Percentiles rank a stretch among this genome's conserved stretches.
Conservation (phyloP, 2,329 filamentous ascomycete genomes). For the Clarireedia monteithiana region DNA sequence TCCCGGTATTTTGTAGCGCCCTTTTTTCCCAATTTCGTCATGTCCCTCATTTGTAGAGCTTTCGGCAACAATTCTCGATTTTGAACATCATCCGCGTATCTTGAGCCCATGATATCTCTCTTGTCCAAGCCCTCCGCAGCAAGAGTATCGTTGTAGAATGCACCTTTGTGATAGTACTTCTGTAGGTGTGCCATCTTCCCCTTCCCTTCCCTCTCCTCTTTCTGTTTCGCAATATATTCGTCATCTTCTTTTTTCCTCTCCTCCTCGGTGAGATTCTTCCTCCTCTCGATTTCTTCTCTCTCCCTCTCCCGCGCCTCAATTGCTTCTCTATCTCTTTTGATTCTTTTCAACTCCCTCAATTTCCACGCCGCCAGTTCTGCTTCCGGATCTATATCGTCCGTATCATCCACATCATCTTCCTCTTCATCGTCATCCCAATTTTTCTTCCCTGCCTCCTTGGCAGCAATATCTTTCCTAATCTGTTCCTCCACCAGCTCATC, state of each 20-base stretch:
- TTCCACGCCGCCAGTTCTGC: conserved; percentile 92
- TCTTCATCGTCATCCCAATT: conserved; percentile 75
- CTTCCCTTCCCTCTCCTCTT: conserved; percentile 44
- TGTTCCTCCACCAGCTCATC: conserved; percentile 84
- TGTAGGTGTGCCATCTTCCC: conserved; percentile 89
- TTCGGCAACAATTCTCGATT: conserved; percentile 80
- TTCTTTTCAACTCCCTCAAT: conserved; percentile 78
- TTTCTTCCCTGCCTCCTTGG: conserved; percentile 67
- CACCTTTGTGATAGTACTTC: conserved; percentile 93
- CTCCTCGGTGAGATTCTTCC: conserved; percentile 77
- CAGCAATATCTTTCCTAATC: conserved; percentile 71
- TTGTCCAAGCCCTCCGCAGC: conserved; percentile 67
- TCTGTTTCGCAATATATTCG: conserved; percentile 64
- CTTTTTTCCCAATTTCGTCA: conserved; percentile 89
- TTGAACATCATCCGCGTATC: conserved; percentile 73
- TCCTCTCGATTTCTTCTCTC: conserved; percentile 79
- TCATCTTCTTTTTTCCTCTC: conserved; percentile 82
- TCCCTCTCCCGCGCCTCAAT: conserved; percentile 82
- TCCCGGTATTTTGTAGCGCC: conserved; percentile 87
- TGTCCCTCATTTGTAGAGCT: conserved; percentile 86
- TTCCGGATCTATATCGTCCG: conserved; percentile 76
- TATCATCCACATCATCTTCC: conserved; percentile 76
- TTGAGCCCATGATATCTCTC: conserved; percentile 77
- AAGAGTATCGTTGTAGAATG: conserved; percentile 83
- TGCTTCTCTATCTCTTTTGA: conserved; percentile 77